Base-by-base conservation (phyloP, 352 stramenopile genomes). In the Pythium phragmiticola region DNA sequence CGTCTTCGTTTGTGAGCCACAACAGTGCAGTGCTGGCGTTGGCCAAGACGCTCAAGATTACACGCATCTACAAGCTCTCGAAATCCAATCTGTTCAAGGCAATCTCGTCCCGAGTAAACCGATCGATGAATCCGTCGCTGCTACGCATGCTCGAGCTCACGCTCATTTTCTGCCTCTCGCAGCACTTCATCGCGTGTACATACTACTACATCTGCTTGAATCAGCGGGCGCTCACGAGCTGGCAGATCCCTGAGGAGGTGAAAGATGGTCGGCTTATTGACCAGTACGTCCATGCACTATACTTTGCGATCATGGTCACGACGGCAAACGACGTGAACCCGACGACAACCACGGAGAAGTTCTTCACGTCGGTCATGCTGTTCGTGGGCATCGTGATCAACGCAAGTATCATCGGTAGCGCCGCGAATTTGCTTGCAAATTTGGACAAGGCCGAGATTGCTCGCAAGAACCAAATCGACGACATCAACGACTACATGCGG, bases 371-470 rank as follows among this genome's bases (percentile, higher is more conserved):
- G 3, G 57, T 88, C 17, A 89, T 90, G 77, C 72, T 90, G n/a
- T 81, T 88, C 46, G 68, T 93, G 26, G 84, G 80, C 4, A 88
- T 93, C 42, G 73, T 88, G 1, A 85, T 90, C 67, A 93, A 93
- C 65, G 82, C 81, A 51, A 87, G 74, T 52, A 93, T 91, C 63
- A 90, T 93, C 33, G 84, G 84, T 77, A 89, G 78, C 30, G 82
- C 82, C 16, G 77, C 82, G 5, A 93, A 90, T 48, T 55, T 93
- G 45, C 63, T 93, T 7, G 77, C 79, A 7, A 93, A 93, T 43
- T 58, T 93, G 36, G 80, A 91, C 73, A 89, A 90, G 30, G 77
- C 78, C 12, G 77, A 84, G 51, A 88, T 91, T 17, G 80, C 80
- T 0, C 80, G 83, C 7, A 91, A 93, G 62, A 82, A 87, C 49